phyloP scores from a whole-genome alignment of 2,329 filamentous ascomycete genomes.

The Fusarium tjaetaba region DNA sequence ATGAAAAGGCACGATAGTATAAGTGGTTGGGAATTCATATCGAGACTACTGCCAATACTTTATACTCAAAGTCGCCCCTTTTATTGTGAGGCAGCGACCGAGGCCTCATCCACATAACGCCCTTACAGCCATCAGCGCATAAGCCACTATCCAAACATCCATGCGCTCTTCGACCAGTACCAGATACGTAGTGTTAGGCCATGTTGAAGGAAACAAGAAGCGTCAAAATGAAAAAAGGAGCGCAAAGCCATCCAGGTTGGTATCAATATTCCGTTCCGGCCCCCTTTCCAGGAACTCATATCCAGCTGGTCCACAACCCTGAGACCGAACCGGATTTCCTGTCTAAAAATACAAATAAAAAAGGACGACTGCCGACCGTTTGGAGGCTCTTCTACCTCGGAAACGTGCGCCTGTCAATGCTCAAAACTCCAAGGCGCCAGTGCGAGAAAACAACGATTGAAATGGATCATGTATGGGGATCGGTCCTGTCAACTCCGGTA shows the following conservation, averaged over 20 bases:
- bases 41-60: slow-evolving; percentile 13
- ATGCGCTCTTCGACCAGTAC: not conserved
- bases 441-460: slow-evolving; percentile 42
- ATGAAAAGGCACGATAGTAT: not conserved
- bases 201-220: slow-evolving; percentile 7
- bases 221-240: slow-evolving; percentile 17
- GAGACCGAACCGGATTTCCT: slow-evolving; percentile 15
- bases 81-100: not conserved
- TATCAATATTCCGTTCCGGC: slow-evolving; percentile 39
- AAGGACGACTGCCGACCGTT: slow-evolving; percentile 4
- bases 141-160: slow-evolving; percentile 13
- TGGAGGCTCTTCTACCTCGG: slow-evolving; percentile 18
- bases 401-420: slow-evolving; percentile 32
- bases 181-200: not conserved
- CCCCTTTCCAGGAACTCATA: slow-evolving; percentile 22
- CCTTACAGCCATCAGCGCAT: not conserved
- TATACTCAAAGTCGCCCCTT: slow-evolving; percentile 6
- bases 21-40: slow-evolving; percentile 21
- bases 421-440: slow-evolving; percentile 43
- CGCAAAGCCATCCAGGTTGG: slow-evolving; percentile 36
- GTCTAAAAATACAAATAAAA: slow-evolving; percentile 34
- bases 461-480: slow-evolving; percentile 36
- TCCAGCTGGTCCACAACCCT: slow-evolving; percentile 18
- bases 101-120: slow-evolving; percentile 15
- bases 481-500: slow-evolving; percentile 37